Evolutionary conservation across 805 yeast species (phyloP).

Genomic region (Ogataea siamensis): DNA sequence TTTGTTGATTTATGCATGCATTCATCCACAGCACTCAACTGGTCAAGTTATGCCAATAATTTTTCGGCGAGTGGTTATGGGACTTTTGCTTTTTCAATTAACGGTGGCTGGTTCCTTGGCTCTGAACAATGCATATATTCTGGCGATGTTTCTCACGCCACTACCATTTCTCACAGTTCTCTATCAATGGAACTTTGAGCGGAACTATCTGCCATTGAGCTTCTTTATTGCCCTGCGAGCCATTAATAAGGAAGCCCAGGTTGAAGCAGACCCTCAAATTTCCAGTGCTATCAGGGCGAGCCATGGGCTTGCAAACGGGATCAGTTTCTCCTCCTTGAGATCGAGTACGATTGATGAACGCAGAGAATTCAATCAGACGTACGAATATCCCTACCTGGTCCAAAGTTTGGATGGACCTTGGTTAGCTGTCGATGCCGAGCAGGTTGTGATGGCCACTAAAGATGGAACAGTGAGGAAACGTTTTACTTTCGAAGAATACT

Average conservation of each 20-base stretch:
- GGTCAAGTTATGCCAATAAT: constrained; percentile 96
- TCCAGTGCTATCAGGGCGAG: background rate
- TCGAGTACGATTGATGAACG: constrained; percentile 69
- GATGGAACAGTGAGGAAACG: constrained; percentile 34
- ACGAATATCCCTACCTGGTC: constrained; percentile 73
- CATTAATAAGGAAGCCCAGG: constrained; percentile 33
- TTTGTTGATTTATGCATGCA: constrained; percentile 84
- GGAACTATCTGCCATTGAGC: constrained; percentile 74
- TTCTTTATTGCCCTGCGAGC: constrained; percentile 86
- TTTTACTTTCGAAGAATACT: constrained; percentile 29
- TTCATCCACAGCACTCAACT: constrained; percentile 94
- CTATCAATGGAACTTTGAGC: constrained; percentile 77
- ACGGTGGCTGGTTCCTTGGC: constrained; percentile 89
- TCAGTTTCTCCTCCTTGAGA: constrained; percentile 28
- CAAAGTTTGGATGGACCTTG: constrained; percentile 82
- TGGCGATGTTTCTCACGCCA: constrained; percentile 73
- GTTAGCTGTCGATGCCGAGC: constrained; percentile 63
- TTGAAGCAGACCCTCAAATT: background rate
- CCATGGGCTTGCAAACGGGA: constrained; percentile 9
- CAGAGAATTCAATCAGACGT: constrained; percentile 67
- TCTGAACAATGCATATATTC: constrained; percentile 71
- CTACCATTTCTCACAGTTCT: constrained; percentile 67
- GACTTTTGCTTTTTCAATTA: constrained; percentile 78
- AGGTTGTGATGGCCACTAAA: constrained; percentile 46
- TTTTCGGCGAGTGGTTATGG: constrained; percentile 76